phyloP scores from a whole-genome alignment of 2,329 filamentous ascomycete species.

The Juglanconis oblonga region DNA sequence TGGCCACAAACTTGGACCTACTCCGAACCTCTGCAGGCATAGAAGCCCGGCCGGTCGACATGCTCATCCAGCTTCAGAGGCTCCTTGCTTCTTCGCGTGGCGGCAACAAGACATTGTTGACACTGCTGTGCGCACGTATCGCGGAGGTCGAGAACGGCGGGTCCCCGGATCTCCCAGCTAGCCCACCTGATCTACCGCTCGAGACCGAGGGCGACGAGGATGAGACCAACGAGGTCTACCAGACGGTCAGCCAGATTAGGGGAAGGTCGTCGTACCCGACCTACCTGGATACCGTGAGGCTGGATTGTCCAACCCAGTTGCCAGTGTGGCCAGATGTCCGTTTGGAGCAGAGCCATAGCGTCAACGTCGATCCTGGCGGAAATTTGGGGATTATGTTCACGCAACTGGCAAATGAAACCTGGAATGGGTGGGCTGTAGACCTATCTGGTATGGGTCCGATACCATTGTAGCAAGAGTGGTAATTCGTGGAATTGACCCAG shows the following conservation, averaged over 20 bases:
- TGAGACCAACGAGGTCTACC: not conserved
- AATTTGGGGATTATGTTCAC: slow-evolving; percentile 6
- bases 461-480: not conserved
- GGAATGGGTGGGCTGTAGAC: slow-evolving; percentile 10
- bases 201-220: slow-evolving; percentile 14
- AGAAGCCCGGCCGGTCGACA: slow-evolving; percentile 29
- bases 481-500: not conserved
- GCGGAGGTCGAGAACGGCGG: slow-evolving; percentile 17
- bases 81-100: slow-evolving; percentile 40
- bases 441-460: slow-evolving; percentile 3
- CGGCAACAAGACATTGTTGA: slow-evolving; percentile 38
- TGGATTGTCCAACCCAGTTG: slow-evolving; percentile 2
- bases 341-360: not conserved
- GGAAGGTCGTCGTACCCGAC: not conserved
- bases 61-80: slow-evolving; percentile 35
- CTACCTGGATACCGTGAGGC: not conserved
- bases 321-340: slow-evolving; percentile 7
- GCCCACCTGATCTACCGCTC: not conserved
- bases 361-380: slow-evolving; percentile 1
- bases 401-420: slow-evolving; percentile 5
- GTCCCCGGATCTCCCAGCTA: slow-evolving; percentile 1
- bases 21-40: slow-evolving; percentile 11
- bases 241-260: not conserved
- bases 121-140: slow-evolving; percentile 29
- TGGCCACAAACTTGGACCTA: slow-evolving; percentile 26